A percentile compares a stretch with the other conserved stretches of the same genome.
phyloP scores from a whole-genome alignment of 805 yeast genomes.

The Metschnikowia lochheadii region DNA sequence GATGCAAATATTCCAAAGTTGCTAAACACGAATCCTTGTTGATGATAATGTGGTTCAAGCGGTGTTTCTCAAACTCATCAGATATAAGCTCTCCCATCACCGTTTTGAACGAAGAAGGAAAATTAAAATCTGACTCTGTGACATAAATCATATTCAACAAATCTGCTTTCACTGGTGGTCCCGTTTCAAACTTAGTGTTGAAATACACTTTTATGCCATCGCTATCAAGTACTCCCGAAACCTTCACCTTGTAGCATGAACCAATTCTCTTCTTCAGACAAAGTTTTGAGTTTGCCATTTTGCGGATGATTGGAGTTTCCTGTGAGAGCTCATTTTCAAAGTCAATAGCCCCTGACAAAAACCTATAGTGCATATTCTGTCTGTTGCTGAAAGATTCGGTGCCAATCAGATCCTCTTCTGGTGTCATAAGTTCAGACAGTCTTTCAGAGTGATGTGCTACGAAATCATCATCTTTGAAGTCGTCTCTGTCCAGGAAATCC shows the following conservation, averaged over 20 bases:
- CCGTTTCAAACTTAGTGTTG: slow-evolving; percentile 54
- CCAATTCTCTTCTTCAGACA: slow-evolving; percentile 60
- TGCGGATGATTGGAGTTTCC: slow-evolving; percentile 17
- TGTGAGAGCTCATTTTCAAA: slow-evolving; percentile 12
- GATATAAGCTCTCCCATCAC: slow-evolving; percentile 52
- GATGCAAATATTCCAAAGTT: slow-evolving; percentile 55
- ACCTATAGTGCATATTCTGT: slow-evolving; percentile 56
- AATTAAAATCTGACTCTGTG: slow-evolving; percentile 52
- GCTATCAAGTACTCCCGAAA: slow-evolving; percentile 22
- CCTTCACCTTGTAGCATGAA: slow-evolving; percentile 45
- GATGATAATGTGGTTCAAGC: slow-evolving; percentile 27
- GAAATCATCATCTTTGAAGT: slow-evolving; percentile 22
- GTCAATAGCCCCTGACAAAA: slow-evolving; percentile 45
- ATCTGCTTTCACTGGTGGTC: slow-evolving; percentile 48
- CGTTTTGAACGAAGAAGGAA: slow-evolving; percentile 62
- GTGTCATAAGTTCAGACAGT: background rate
- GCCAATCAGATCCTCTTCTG: background rate
- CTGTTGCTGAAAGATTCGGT: slow-evolving; percentile 28
- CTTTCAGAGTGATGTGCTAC: background rate
- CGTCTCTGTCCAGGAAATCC: slow-evolving; percentile 34
- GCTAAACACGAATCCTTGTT: slow-evolving; percentile 51
- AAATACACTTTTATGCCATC: slow-evolving; percentile 28
- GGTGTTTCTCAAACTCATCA: slow-evolving; percentile 25
- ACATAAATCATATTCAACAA: slow-evolving; percentile 60
- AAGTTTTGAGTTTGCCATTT: slow-evolving; percentile 47